Conservation (phyloP, 805 yeast genomes). For the Pichia ethanolica region DNA sequence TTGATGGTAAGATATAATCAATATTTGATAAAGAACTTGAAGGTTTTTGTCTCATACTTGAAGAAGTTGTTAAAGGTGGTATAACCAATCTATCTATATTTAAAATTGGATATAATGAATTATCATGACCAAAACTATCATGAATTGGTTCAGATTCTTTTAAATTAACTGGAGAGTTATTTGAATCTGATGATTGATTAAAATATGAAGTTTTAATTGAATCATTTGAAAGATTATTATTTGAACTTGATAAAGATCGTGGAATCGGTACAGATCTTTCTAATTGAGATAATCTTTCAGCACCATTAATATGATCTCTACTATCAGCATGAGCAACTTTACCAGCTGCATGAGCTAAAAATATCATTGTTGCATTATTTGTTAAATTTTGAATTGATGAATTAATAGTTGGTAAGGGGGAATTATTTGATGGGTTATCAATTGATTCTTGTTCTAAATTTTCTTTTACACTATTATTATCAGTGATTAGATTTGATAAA, state of each 20-base stretch:
- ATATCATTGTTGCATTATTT: constrained; percentile 49
- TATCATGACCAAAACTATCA: constrained; percentile 26
- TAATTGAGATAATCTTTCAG: constrained; percentile 39
- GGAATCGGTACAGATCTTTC: constrained; percentile 25
- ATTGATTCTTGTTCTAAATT: too few relatives aligned
- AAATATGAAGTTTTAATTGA: not conserved
- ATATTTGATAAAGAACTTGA: constrained; percentile 45
- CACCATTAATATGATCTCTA: constrained; percentile 51
- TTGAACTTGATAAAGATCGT: constrained; percentile 1
- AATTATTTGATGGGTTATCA: not conserved
- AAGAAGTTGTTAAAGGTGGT: constrained; percentile 37
- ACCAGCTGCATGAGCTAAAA: constrained; percentile 74
- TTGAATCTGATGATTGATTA: not conserved
- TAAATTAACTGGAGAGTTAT: not conserved
- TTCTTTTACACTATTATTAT: not conserved
- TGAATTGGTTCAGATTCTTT: constrained; percentile 13
- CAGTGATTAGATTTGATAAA: not conserved
- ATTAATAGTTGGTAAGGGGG: constrained; percentile 1
- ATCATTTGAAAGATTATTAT: not conserved
- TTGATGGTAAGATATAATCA: constrained; percentile 52
- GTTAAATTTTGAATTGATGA: constrained; percentile 13
- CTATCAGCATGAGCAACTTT: constrained; percentile 63
- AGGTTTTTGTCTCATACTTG: constrained; percentile 39
- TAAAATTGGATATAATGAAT: constrained; percentile 18
- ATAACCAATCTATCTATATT: constrained; percentile 28